Percentiles rank a stretch among this genome's conserved stretches.
These are phyloP conservation scores for Flaveria bidentis DNA, from an alignment of 129 eudicot species.

Conservation along the genomic window DNA sequence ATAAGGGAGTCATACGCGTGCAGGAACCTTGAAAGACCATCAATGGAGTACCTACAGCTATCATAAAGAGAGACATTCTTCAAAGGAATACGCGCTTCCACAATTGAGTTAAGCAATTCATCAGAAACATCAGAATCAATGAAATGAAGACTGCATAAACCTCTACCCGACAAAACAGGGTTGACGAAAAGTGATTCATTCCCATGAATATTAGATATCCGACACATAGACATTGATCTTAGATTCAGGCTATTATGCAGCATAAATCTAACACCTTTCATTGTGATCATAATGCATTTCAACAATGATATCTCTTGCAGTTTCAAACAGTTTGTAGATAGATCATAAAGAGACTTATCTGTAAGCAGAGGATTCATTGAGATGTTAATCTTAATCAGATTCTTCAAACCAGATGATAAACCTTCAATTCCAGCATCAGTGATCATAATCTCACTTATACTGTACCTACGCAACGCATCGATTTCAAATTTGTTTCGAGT, in stretches of 20 bases:
- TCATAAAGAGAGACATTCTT: slow-evolving; percentile 38
- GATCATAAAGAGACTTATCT: slow-evolving; percentile 36
- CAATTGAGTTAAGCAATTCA: slow-evolving; percentile 42
- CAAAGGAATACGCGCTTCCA: slow-evolving; percentile 47
- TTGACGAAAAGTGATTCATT: slow-evolving; percentile 4
- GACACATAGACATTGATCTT: slow-evolving; percentile 31
- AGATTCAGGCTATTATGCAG: slow-evolving; percentile 38
- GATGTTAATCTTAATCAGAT: slow-evolving; percentile 40
- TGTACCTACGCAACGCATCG: not conserved
- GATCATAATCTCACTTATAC: slow-evolving; percentile 27
- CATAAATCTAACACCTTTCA: slow-evolving; percentile 39
- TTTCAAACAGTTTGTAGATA: slow-evolving; percentile 45
- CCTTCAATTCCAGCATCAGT: slow-evolving; percentile 52
- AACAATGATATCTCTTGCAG: slow-evolving; percentile 34
- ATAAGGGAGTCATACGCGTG: slow-evolving; percentile 38
- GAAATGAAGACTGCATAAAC: slow-evolving; percentile 38
- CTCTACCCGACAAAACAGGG: slow-evolving; percentile 29
- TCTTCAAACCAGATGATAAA: slow-evolving; percentile 41
- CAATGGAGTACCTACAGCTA: slow-evolving; percentile 37
- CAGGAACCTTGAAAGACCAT: slow-evolving; percentile 45
- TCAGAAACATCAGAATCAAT: slow-evolving; percentile 43
- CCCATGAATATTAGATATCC: slow-evolving; percentile 16
- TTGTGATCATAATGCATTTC: slow-evolving; percentile 45
- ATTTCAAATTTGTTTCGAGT: slow-evolving; percentile 38
- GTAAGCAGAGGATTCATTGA: slow-evolving; percentile 54